These are phyloP conservation scores for Amanita rubescens DNA, from an alignment of 768 basidiomycete species.

Conservation along the genomic window DNA sequence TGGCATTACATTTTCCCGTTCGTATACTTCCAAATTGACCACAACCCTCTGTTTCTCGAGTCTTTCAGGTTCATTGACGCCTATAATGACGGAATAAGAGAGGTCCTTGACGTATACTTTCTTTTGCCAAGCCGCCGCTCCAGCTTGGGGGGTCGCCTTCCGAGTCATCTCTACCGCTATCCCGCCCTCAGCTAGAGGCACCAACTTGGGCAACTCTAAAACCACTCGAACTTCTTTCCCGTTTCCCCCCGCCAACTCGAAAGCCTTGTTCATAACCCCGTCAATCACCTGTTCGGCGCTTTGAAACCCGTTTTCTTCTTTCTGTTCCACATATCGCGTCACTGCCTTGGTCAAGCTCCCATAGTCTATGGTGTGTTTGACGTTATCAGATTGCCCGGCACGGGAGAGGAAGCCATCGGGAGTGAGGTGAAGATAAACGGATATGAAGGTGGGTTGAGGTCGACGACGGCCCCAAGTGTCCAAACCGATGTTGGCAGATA, in stretches of 20 bases:
- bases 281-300: constrained; percentile 24
- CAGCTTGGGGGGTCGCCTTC: neutral
- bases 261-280: constrained; percentile 29
- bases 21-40: constrained; percentile 32
- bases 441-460: constrained; percentile 45
- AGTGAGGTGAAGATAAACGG: constrained; percentile 39
- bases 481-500: constrained; percentile 34
- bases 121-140: constrained; percentile 3
- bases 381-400: constrained; percentile 43
- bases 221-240: constrained; percentile 34
- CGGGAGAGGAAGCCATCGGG: constrained; percentile 30
- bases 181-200: constrained; percentile 27
- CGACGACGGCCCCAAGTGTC: constrained; percentile 46
- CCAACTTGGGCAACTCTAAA: constrained; percentile 37
- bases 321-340: constrained; percentile 19
- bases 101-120: constrained; percentile 40
- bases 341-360: constrained; percentile 50
- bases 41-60: constrained; percentile 56
- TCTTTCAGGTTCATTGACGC: constrained; percentile 65
- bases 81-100: constrained; percentile 50
- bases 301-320: constrained; percentile 17
- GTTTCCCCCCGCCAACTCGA: constrained; percentile 28
- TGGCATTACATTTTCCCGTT: constrained; percentile 8
- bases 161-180: constrained; percentile 10
- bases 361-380: constrained; percentile 56